Conservation (phyloP, 176 grass and related monocot species). For the Guadua angustifolia region DNA sequence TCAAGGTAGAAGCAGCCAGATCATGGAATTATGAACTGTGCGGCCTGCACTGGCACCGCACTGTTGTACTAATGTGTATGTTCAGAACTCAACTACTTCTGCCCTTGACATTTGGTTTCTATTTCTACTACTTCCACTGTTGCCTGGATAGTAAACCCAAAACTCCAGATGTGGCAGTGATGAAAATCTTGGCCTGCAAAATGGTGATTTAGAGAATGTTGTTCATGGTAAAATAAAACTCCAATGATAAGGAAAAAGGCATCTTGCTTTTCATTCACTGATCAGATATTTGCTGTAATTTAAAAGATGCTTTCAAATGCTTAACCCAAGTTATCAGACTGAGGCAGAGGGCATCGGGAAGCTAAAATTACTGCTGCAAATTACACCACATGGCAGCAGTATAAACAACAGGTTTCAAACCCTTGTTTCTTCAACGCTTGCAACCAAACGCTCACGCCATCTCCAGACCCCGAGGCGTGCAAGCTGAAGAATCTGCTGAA, state of each 20-base stretch:
- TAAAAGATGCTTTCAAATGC: neutral
- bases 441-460: conserved; percentile 60
- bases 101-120: neutral
- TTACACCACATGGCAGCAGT: conserved; percentile 22
- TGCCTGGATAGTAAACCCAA: neutral
- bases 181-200: neutral
- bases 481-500: conserved; percentile 40
- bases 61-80: neutral
- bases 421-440: conserved; percentile 60
- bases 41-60: neutral
- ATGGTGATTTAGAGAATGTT: neutral
- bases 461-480: conserved; percentile 34
- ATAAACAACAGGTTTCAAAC: conserved; percentile 39
- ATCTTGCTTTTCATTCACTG: neutral
- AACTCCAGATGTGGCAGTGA: neutral
- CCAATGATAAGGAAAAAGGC: neutral
- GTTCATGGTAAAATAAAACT: neutral
- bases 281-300: neutral
- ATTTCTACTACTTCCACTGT: neutral
- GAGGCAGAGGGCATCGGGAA: neutral
- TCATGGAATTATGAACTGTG: neutral
- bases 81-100: neutral
- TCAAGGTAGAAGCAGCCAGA: neutral
- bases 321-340: neutral
- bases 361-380: conserved; percentile 30